Base-by-base conservation (phyloP, 1,139 yeast genomes). In the Debaryomycetaceae sp. region DNA sequence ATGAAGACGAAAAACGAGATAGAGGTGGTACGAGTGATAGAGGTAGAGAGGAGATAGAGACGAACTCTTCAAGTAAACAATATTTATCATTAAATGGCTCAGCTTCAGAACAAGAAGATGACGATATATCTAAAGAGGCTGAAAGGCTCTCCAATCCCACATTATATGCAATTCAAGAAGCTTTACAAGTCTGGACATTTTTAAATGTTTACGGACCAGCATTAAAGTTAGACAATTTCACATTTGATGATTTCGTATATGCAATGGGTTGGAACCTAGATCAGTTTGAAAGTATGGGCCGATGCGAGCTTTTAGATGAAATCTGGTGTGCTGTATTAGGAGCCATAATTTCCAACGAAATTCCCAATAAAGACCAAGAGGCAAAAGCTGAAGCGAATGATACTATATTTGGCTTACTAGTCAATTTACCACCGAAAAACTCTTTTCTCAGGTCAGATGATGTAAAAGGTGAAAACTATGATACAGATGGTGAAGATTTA, bases 161-260 rank as follows among this genome's bases (percentile, higher is more conserved):
- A 2, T 33, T 57, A 5, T 32, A 40, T 1, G 41, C 57, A 5
- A 50, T 65, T 2, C 68, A 61, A 44, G 76, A 75, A 39, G 76
- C 83, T 1, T 58, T 87, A 30, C 91, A 85, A 55, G 62, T 76
- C 4, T 87, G 95, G 95, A 67, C 79, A 5, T 87, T 87, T 50
- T 61, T 87, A 35, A 87, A 87, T 54, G 76, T 86, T 39, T 87
- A 82, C 55, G 80, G 80, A 49, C 73, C 73, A 26, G 81, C 87
- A 1, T 64, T 86, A 37, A 59, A 75, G 13, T 65, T 87, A 16
- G 91, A 84, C 53, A 78, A 86, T 0, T 83, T 87, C 49, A 83
- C 94, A 0, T 85, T 84, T 64, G 95, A 87, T 59, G 94, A 86
- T 54, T 85, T 81, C 53, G 57, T 84, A 5, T 79, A 78, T 43